A percentile compares a stretch with the other conserved stretches of the same genome.
Evolutionary conservation across 345 rosid genomes (phyloP).

Genomic region (Noccaea bulbosa): DNA sequence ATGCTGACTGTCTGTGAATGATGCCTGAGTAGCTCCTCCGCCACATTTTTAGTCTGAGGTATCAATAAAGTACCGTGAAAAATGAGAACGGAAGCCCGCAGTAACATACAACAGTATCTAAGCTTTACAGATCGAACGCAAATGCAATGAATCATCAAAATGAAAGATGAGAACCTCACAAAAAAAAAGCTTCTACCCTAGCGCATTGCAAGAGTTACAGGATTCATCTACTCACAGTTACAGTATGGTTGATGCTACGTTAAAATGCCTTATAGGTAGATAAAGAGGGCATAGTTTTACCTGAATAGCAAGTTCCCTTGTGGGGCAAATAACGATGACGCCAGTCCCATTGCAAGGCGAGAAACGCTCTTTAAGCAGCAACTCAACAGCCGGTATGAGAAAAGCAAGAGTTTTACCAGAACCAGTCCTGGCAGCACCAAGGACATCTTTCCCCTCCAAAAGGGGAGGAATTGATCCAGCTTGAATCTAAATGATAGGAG

Average conservation of each 20-base stretch:
- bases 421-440: constrained; percentile 98
- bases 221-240: constrained; percentile 15
- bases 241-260: not conserved
- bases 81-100: constrained; percentile 6
- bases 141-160: not conserved
- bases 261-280: not conserved
- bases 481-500: constrained; percentile 66
- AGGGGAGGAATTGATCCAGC: constrained; percentile 81
- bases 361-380: constrained; percentile 67
- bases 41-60: constrained; percentile 85
- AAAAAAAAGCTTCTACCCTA: not conserved
- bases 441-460: constrained; percentile 87
- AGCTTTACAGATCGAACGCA: constrained; percentile 17
- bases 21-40: constrained; percentile 84
- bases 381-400: constrained; percentile 86
- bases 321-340: constrained; percentile 90
- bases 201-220: constrained; percentile 1
- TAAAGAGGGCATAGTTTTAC: constrained; percentile 47
- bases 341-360: constrained; percentile 84
- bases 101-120: constrained; percentile 11
- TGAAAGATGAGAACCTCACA: constrained; percentile 11
- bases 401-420: constrained; percentile 98
- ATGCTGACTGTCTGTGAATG: constrained; percentile 85
- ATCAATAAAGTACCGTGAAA: constrained; percentile 11
- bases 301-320: constrained; percentile 98